Evolutionary conservation across 257 asterid species (phyloP).

Genomic region (Fraxinus cuspidata): DNA sequence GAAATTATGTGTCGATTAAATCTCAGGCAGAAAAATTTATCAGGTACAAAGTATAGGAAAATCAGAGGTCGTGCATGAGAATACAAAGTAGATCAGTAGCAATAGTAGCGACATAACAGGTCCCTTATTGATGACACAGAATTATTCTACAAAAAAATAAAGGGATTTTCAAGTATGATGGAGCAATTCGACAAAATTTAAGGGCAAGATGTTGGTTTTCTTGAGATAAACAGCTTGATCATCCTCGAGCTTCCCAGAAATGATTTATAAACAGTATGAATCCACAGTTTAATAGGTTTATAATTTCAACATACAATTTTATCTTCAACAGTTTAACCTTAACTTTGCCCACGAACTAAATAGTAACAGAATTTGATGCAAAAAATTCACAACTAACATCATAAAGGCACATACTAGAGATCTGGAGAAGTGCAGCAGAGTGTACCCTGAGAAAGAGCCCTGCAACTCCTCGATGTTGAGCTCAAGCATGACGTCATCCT

Average conservation of each 20-base stretch:
- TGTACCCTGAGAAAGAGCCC: slow-evolving; percentile 99
- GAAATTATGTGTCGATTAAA: neutral
- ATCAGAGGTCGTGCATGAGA: neutral
- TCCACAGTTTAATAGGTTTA: too few relatives aligned
- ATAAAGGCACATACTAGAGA: slow-evolving; percentile 76
- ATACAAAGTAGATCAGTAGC: neutral
- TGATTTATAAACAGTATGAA: too few relatives aligned
- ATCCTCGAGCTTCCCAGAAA: too few relatives aligned
- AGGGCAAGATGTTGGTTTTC: too few relatives aligned
- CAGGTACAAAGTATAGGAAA: neutral
- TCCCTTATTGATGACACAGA: neutral
- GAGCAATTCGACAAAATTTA: neutral
- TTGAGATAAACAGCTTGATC: too few relatives aligned
- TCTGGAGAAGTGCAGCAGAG: slow-evolving; percentile 95
- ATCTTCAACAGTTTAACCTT: neutral
- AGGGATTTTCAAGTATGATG: neutral
- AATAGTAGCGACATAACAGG: neutral
- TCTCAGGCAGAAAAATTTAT: neutral
- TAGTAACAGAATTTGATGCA: neutral
- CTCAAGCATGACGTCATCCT: slow-evolving; percentile 97
- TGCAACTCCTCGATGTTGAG: slow-evolving; percentile 71
- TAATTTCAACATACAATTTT: too few relatives aligned
- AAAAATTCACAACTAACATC: slow-evolving; percentile 8
- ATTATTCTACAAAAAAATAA: neutral
- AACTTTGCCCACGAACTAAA: neutral